Conservation (phyloP, 2,329 filamentous ascomycete species). For the Claviceps capensis region DNA sequence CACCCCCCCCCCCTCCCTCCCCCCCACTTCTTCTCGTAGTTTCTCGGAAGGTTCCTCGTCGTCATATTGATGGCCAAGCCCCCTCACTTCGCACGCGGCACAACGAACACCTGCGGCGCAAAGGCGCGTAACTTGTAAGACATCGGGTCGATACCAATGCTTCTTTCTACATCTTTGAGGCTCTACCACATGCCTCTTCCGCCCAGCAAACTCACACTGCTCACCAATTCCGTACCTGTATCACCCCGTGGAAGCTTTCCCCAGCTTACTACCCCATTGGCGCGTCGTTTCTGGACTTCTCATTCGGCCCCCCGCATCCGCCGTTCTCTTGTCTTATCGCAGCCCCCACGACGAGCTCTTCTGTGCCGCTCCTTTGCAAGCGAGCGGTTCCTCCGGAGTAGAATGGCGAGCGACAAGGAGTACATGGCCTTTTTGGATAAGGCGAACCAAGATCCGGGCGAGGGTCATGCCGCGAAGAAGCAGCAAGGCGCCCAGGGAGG, state of each 20-base stretch:
- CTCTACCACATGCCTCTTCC: too few species aligned
- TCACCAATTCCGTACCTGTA: too few species aligned
- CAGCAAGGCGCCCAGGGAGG: conserved; percentile 9
- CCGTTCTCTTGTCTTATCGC: background rate
- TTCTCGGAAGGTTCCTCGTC: too few species aligned
- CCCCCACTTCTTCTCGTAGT: too few species aligned
- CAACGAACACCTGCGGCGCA: too few species aligned
- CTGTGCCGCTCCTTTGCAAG: conserved; percentile 6
- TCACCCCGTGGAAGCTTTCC: background rate
- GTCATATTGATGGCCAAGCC: too few species aligned
- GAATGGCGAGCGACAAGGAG: conserved; percentile 64
- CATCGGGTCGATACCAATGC: too few species aligned
- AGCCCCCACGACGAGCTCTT: conserved; percentile 3
- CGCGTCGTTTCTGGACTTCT: background rate
- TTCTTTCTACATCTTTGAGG: too few species aligned
- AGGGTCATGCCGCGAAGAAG: conserved; percentile 16
- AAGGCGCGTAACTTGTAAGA: too few species aligned
- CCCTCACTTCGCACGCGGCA: too few species aligned
- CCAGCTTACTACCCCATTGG: background rate
- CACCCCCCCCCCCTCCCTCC: too few species aligned
- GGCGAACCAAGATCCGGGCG: conserved; percentile 65
- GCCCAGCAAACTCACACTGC: too few species aligned
- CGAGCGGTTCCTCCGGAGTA: conserved; percentile 7
- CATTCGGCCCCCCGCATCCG: background rate
- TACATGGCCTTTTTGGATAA: conserved; percentile 80